These are phyloP conservation scores for Nevesoporus exiguus DNA, from an alignment of 768 basidiomycete genomes.

Conservation along the genomic window DNA sequence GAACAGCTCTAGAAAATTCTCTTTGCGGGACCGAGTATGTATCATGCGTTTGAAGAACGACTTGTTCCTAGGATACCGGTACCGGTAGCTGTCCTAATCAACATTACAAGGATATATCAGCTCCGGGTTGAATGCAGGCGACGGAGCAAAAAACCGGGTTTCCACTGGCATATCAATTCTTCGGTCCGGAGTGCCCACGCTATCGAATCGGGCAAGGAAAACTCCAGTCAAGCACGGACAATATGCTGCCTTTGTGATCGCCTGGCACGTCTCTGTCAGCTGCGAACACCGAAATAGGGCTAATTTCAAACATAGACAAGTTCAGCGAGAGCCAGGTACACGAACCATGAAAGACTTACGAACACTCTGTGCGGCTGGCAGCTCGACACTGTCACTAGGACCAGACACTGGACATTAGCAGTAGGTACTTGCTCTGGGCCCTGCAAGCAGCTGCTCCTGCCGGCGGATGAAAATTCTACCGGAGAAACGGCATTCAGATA, in stretches of 20 bases:
- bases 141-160: neutral
- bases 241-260: neutral
- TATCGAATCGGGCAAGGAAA: neutral
- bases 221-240: neutral
- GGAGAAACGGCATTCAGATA: neutral
- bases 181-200: neutral
- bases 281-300: neutral
- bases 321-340: no score
- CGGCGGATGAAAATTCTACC: conserved; percentile 9
- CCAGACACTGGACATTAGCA: neutral
- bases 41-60: conserved; percentile 1
- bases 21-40: neutral
- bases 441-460: neutral
- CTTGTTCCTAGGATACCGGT: neutral
- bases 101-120: neutral
- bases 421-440: neutral
- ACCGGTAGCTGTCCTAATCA: neutral
- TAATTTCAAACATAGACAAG: neutral
- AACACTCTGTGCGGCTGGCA: neutral
- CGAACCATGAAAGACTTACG: neutral
- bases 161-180: neutral
- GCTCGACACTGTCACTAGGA: neutral
- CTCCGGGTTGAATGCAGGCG: neutral
- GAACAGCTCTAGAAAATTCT: neutral
- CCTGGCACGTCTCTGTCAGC: neutral